Conservation (phyloP, 225 moss, liverwort and hornwort species). For the Marchantia polymorpha region DNA sequence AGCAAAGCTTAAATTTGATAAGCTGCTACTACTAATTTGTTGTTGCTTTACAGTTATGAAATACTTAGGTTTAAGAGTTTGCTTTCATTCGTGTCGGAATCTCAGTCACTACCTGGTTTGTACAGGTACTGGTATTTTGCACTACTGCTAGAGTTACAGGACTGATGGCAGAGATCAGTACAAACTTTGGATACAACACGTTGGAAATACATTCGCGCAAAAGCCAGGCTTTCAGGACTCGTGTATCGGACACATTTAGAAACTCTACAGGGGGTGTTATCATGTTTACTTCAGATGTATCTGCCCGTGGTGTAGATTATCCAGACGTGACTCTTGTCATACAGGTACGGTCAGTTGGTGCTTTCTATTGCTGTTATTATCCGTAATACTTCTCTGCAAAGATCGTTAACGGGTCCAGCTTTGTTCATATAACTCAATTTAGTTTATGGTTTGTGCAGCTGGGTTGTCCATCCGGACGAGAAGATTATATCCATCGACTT, state of each 20-base stretch:
- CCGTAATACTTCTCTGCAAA: too few species aligned
- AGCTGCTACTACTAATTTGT: neutral
- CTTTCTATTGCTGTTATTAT: too few species aligned
- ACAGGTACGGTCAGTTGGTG: slow-evolving; percentile 53
- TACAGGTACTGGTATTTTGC: slow-evolving; percentile 88
- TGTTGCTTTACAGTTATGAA: neutral
- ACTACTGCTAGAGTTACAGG: slow-evolving; percentile 82
- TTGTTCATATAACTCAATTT: too few species aligned
- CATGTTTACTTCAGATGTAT: slow-evolving; percentile 99
- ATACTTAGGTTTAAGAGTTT: too few species aligned
- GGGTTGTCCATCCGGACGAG: slow-evolving; percentile 85
- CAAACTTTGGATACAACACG: slow-evolving; percentile 74
- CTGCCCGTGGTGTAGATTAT: slow-evolving; percentile 96
- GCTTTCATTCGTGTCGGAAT: neutral
- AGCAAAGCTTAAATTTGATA: neutral
- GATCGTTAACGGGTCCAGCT: too few species aligned
- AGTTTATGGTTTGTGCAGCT: slow-evolving; percentile 41
- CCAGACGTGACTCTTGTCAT: slow-evolving; percentile 97
- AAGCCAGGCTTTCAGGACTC: slow-evolving; percentile 70
- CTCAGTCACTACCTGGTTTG: too few species aligned
- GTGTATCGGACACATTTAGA: slow-evolving; percentile 77
- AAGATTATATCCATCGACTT: slow-evolving; percentile 90
- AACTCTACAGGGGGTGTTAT: slow-evolving; percentile 76
- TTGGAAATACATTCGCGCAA: slow-evolving; percentile 95
- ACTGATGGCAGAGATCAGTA: slow-evolving; percentile 77